These are phyloP conservation scores for Crotalaria pallida DNA, from an alignment of 306 rosid genomes.

Conservation along the genomic window DNA sequence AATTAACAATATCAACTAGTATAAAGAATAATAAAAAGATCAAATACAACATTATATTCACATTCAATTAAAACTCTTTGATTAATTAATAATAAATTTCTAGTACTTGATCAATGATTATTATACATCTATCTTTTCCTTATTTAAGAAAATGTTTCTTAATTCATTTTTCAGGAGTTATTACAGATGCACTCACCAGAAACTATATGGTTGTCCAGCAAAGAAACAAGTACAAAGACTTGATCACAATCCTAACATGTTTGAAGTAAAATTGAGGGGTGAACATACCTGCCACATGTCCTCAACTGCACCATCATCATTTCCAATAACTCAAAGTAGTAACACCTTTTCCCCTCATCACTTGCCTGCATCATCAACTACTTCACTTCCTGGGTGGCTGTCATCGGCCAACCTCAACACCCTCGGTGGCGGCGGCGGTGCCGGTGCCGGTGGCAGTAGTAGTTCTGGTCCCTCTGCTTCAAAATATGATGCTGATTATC, in stretches of 20 bases:
- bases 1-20: background rate
- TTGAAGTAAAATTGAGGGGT: slow-evolving; percentile 51
- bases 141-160: background rate
- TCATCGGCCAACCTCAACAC: slow-evolving; percentile 24
- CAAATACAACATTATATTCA: no score
- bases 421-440: background rate
- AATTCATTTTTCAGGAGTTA: slow-evolving; percentile 47
- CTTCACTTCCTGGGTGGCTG: slow-evolving; percentile 12
- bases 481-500: slow-evolving; percentile 19
- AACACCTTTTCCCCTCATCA: background rate
- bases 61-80: background rate
- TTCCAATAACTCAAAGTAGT: background rate
- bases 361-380: background rate
- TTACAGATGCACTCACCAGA: slow-evolving; percentile 86
- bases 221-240: slow-evolving; percentile 73
- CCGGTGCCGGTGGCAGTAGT: background rate
- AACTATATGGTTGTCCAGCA: slow-evolving; percentile 55
- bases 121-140: background rate
- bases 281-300: slow-evolving; percentile 67
- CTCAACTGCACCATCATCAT: slow-evolving; percentile 68
- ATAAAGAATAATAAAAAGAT: no score
- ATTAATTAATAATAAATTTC: no score
- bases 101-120: background rate
- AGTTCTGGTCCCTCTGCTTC: slow-evolving; percentile 27
- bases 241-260: slow-evolving; percentile 47